Conservation (phyloP, 495 filamentous ascomycete genomes). For the Podospora pseudoanserina region DNA sequence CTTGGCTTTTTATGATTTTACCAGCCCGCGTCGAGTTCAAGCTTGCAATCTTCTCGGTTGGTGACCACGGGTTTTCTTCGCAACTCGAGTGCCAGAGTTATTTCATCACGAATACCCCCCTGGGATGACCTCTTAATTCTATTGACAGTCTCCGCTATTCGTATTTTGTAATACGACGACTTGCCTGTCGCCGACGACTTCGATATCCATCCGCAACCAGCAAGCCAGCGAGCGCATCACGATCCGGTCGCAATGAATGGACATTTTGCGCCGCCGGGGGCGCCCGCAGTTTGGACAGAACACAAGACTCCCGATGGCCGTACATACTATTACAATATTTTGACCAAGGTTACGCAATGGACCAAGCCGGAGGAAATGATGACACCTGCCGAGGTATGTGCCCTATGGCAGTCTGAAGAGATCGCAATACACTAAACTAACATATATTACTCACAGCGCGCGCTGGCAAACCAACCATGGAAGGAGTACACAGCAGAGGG, state of each 20-base stretch:
- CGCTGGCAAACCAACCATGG: slow-evolving; percentile 80
- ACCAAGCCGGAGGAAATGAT: slow-evolving; percentile 87
- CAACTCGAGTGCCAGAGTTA: background rate
- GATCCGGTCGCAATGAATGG: slow-evolving; percentile 55
- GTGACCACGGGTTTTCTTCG: background rate
- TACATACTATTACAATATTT: slow-evolving; percentile 87
- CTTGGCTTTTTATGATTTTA: slow-evolving; percentile 9
- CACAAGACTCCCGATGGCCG: slow-evolving; percentile 78
- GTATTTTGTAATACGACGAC: background rate
- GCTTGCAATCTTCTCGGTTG: background rate
- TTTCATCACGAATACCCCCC: background rate
- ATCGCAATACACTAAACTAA: background rate
- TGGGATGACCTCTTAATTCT: background rate
- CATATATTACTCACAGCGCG: slow-evolving; percentile 53
- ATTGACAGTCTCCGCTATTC: background rate
- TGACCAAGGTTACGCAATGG: slow-evolving; percentile 90
- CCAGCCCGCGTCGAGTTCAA: slow-evolving; percentile 12
- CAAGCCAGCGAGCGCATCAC: background rate
- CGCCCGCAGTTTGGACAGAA: slow-evolving; percentile 68
- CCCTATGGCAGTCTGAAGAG: background rate
- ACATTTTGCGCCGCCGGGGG: slow-evolving; percentile 45
- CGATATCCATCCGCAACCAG: background rate
- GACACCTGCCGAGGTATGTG: slow-evolving; percentile 77
- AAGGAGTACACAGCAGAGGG: slow-evolving; percentile 85
- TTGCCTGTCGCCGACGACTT: background rate